Percentiles rank a stretch among this genome's conserved stretches.
Evolutionary conservation across 495 filamentous ascomycete species (phyloP).

Genomic region (Sporormia fimetaria): DNA sequence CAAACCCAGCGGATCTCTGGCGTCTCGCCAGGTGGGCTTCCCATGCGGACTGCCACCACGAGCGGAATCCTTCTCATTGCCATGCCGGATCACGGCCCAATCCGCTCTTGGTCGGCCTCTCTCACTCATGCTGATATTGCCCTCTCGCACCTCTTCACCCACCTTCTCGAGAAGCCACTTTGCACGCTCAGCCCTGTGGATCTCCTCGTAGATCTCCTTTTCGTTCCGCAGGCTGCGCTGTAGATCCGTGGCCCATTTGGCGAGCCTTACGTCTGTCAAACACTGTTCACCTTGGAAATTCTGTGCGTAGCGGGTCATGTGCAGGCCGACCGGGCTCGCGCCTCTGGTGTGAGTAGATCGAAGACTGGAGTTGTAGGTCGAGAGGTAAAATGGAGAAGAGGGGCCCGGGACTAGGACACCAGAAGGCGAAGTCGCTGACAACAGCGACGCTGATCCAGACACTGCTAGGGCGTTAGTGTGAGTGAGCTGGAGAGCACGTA

Average conservation of each 20-base stretch:
- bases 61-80: slow-evolving; percentile 20
- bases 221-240: slow-evolving; percentile 76
- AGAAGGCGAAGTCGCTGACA: slow-evolving; percentile 21
- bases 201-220: slow-evolving; percentile 58
- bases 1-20: slow-evolving; percentile 65
- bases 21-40: slow-evolving; percentile 28
- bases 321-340: slow-evolving; percentile 43
- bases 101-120: slow-evolving; percentile 28
- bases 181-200: slow-evolving; percentile 60
- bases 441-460: slow-evolving; percentile 21
- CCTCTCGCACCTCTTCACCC: slow-evolving; percentile 43
- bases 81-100: slow-evolving; percentile 19
- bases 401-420: slow-evolving; percentile 28
- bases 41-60: slow-evolving; percentile 26
- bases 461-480: slow-evolving; percentile 13
- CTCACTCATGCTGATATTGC: slow-evolving; percentile 42
- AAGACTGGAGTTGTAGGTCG: slow-evolving; percentile 19
- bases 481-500: not conserved
- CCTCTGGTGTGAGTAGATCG: slow-evolving; percentile 27
- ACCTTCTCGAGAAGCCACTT: slow-evolving; percentile 65
- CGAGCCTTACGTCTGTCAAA: slow-evolving; percentile 67
- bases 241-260: slow-evolving; percentile 83
- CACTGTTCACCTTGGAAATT: slow-evolving; percentile 61
- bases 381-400: slow-evolving; percentile 27
- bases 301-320: slow-evolving; percentile 59